Base-by-base conservation (phyloP, 345 rosid genomes). In the Eucalyptus pauciflora region DNA sequence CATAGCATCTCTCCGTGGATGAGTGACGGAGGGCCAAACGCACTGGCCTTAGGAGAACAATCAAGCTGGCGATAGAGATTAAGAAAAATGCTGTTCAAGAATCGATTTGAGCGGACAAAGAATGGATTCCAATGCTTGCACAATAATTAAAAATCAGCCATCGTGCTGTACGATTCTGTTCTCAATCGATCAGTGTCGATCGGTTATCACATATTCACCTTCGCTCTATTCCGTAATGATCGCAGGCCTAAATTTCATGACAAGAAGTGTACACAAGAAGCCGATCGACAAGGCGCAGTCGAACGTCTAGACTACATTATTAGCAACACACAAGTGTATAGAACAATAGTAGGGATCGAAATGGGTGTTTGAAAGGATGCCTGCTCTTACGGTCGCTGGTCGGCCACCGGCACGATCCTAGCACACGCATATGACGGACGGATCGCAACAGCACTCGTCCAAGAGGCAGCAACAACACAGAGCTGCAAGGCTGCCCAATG, bases 401-500 rank as follows among this genome's bases (percentile, higher is more conserved):
- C 24, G 4, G 48, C 83, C 27, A 6, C 48, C 3, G 29, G 15
- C 16, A 0, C 48, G 20, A n/a, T 64, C 20, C 50, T 81, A 81
- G 86, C 86, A 41, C 49, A 86, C 18, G 88, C 62, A 86, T 31
- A 86, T 37, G 49, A 86, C 25, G 22, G 88, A 86, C 16, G 88
- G 67, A 45, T 86, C 88, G 27, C 88, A 87, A 31, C 88, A 60
- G 80, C 88, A 87, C 49, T 87, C 80, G n/a, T 60, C 88, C 41
- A 87, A 46, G 8, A 87, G 79, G 41, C 88, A 87, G 46, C 88
- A 87, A 8, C 88, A 87, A 8, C 88, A 87, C 13, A 87, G 50
- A 86, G 46, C 62, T 51, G 87, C 87, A 31, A 52, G 62, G 46
- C 87, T 86, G 87, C 64, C 25, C 41, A 86, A 31, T 31, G 27